These are phyloP conservation scores for Chlamydomonas sp. DNA, from an alignment of 139 green algal species.

Conservation along the genomic window DNA sequence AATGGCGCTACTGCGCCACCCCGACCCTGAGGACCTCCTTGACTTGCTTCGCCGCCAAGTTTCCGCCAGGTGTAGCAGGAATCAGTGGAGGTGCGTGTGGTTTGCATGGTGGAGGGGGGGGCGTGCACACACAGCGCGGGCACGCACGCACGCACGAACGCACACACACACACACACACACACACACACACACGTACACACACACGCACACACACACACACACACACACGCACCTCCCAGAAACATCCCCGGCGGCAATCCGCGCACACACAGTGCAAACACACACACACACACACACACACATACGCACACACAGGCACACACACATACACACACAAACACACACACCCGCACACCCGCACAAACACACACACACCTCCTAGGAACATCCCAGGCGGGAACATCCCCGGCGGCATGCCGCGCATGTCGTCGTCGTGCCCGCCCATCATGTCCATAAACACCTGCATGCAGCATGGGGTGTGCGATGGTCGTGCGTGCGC, in stretches of 20 bases:
- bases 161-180: slow-evolving; percentile 6
- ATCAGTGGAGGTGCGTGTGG: too few relatives aligned
- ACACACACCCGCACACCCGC: too few relatives aligned
- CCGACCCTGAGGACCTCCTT: background rate
- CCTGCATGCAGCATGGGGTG: too few relatives aligned
- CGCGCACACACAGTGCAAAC: background rate
- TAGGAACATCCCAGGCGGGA: background rate
- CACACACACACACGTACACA: slow-evolving; percentile 1
- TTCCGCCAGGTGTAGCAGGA: background rate
- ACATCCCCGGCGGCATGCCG: too few relatives aligned
- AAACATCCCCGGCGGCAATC: background rate
- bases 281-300: too few relatives aligned
- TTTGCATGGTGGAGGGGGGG: too few relatives aligned
- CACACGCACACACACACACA: background rate
- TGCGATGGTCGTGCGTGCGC: too few relatives aligned
- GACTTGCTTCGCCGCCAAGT: background rate
- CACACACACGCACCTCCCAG: too few relatives aligned
- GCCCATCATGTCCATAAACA: too few relatives aligned
- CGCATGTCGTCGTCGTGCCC: too few relatives aligned
- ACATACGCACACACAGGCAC: background rate
- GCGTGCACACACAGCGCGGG: background rate
- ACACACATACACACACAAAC: too few relatives aligned
- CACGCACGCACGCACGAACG: background rate
- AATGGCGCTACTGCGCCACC: background rate
- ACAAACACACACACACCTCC: too few relatives aligned